A percentile compares a stretch with the other conserved stretches of the same genome.
These are phyloP conservation scores for Phalaenopsis aphrodite DNA, from an alignment of 106 monocot species.

Conservation along the genomic window DNA sequence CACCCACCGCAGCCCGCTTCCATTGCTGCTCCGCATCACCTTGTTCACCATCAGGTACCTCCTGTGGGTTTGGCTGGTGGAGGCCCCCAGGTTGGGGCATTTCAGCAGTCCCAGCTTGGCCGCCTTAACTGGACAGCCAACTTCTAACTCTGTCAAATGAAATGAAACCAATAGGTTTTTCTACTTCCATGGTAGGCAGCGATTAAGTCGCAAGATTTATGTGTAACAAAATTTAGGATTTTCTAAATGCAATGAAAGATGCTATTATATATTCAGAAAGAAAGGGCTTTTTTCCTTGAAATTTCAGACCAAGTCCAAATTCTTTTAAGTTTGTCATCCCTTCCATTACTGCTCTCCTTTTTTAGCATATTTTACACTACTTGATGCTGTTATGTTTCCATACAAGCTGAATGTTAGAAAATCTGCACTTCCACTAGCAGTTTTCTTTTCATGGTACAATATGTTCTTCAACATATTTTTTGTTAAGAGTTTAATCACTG, in stretches of 20 bases:
- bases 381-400: too few relatives aligned
- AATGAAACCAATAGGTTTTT: not conserved
- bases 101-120: constrained; percentile 63
- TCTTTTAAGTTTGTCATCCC: not conserved
- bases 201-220: not conserved
- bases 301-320: not conserved
- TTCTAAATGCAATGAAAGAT: constrained; percentile 2
- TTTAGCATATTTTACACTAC: too few relatives aligned
- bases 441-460: too few relatives aligned
- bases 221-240: not conserved
- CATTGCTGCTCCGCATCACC: constrained; percentile 40
- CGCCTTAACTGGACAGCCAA: constrained; percentile 55
- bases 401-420: too few relatives aligned
- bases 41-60: constrained; percentile 43
- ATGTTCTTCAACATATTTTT: too few relatives aligned
- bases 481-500: too few relatives aligned
- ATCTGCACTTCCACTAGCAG: too few relatives aligned
- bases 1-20: constrained; percentile 48
- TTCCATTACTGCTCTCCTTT: not conserved
- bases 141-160: constrained; percentile 24
- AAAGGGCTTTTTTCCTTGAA: not conserved
- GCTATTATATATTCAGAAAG: not conserved
- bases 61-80: constrained; percentile 53
- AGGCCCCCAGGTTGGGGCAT: constrained; percentile 49
- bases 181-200: not conserved